Evolutionary conservation across 345 rosid species (phyloP), one percentile per base, ranked within the genome.

Genomic region (Noccaea caerulescens): DNA sequence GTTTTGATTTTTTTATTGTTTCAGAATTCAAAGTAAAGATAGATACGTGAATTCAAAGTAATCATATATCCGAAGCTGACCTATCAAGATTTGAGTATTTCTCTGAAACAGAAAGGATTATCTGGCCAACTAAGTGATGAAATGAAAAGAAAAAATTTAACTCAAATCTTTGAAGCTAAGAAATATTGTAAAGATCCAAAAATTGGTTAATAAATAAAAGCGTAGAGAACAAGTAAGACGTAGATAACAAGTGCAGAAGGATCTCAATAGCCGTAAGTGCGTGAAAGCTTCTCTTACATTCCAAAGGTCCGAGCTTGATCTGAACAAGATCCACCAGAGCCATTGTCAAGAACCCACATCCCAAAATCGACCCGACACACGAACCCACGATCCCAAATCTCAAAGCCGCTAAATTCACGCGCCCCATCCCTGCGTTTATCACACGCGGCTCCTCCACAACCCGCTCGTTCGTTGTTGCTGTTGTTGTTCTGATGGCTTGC

Each of bases 251-350:
- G 81, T 1, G 92, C 92, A 18, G 71, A 80, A 51, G 96, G 96
- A 52, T 93, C 60, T 64, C 72, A 65, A 92, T 63, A 0, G 98
- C 96, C 25, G 87, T 85, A 68, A 76, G 67, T 38, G 86, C 77
- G 41, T 90, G 52, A 12, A 61, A 69, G 52, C 81, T 76, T 75
- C 64, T 69, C 44, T 78, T 82, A 52, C 96, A 90, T 20, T 76
- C 81, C 86, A 90, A 72, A 58, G 77, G 75, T 55, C 98, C 98
- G 73, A 88, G 78, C 70, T 90, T 92, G 18, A 92, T 83, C 82
- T 92, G 91, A 63, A 92, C 88, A 81, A 92, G 69, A 65, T 84
- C 77, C 66, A 86, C 82, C 73, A 90, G 59, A 8, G 93, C 95
- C 93, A 86, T 71, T 79, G 72, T 88, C 83, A 90, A 68, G 80